phyloP scores from a whole-genome alignment of 2,329 filamentous ascomycete species.

The Microsporum canis region DNA sequence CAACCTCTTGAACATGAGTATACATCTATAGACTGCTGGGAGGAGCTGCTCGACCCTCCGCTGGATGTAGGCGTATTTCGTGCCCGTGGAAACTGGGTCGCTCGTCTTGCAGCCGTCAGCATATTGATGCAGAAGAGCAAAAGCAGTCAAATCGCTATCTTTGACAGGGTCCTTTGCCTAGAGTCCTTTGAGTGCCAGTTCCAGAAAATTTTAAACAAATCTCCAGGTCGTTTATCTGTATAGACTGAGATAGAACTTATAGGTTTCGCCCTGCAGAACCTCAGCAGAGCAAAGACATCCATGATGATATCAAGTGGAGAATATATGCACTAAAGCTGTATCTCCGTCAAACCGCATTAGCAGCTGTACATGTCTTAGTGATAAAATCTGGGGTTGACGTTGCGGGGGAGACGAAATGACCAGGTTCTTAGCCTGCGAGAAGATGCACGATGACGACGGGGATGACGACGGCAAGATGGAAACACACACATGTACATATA shows the following conservation, averaged over 20 bases:
- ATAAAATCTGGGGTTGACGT: neutral
- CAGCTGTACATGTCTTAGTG: neutral
- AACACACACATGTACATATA: neutral
- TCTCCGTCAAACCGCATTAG: neutral
- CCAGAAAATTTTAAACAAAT: neutral
- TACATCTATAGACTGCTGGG: slow-evolving; percentile 12
- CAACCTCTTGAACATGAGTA: neutral
- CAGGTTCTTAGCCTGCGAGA: no score
- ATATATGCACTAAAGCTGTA: neutral
- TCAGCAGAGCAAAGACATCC: no score
- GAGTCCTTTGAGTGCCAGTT: neutral
- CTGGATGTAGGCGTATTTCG: slow-evolving; percentile 6
- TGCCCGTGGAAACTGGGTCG: slow-evolving; percentile 12
- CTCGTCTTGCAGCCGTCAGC: slow-evolving; percentile 9
- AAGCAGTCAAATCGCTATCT: neutral
- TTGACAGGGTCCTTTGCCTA: neutral
- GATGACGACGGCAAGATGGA: neutral
- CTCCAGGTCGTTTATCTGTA: neutral
- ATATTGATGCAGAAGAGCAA: neutral
- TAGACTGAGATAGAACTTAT: neutral
- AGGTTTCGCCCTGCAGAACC: no score
- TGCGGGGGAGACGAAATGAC: no score
- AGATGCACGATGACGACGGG: no score
- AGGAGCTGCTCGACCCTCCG: slow-evolving; percentile 13
- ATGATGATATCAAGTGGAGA: no score